Evolutionary conservation across 345 rosid genomes (phyloP).

Genomic region (Citrus cavaleriei): DNA sequence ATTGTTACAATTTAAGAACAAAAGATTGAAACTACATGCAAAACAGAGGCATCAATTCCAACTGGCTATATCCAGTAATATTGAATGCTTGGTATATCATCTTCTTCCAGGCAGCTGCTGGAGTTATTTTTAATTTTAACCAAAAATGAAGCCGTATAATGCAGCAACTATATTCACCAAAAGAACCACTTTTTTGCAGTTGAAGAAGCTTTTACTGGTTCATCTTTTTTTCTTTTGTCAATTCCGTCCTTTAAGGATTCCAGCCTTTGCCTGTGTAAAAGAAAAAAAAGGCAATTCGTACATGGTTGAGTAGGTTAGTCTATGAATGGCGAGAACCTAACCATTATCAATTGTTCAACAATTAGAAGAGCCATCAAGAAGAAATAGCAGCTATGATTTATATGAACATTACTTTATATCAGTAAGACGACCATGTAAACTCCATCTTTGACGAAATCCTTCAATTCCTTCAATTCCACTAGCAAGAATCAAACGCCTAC

Average conservation of each 20-base stretch:
- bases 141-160: background rate
- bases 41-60: background rate
- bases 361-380: background rate
- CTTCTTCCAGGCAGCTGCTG: background rate
- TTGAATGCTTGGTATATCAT: background rate
- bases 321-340: background rate
- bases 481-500: slow-evolving; percentile 82
- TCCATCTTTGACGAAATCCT: slow-evolving; percentile 95
- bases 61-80: background rate
- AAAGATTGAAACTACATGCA: background rate
- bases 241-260: slow-evolving; percentile 70
- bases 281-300: background rate
- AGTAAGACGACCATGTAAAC: slow-evolving; percentile 86
- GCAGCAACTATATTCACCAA: slow-evolving; percentile 42
- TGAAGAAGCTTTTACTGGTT: slow-evolving; percentile 30
- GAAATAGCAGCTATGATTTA: background rate
- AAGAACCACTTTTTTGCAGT: slow-evolving; percentile 59
- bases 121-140: background rate
- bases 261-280: slow-evolving; percentile 52
- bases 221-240: slow-evolving; percentile 45
- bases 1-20: background rate
- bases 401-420: slow-evolving; percentile 61
- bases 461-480: slow-evolving; percentile 86
- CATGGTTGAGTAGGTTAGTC: background rate
- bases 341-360: background rate